phyloP scores from a whole-genome alignment of 805 yeast genomes.

The Yamadazyma akitaensis region DNA sequence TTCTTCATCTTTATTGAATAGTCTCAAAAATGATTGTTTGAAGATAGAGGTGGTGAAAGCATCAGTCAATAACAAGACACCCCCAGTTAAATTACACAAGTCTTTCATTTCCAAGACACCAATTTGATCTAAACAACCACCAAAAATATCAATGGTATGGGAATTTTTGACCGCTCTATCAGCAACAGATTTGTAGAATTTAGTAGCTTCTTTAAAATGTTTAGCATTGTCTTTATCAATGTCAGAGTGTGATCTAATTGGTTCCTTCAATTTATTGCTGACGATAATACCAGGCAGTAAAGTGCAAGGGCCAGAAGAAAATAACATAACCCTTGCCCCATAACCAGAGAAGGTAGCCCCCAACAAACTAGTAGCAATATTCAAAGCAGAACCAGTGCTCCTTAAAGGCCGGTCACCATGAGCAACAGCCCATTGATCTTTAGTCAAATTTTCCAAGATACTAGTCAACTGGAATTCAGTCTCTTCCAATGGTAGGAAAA shows the following conservation, averaged over 20 bases:
- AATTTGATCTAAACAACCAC: slow-evolving; percentile 67
- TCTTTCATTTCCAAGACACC: slow-evolving; percentile 67
- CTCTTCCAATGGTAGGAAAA: slow-evolving; percentile 45
- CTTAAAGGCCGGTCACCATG: slow-evolving; percentile 53
- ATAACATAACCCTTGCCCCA: slow-evolving; percentile 73
- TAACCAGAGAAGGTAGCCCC: slow-evolving; percentile 41
- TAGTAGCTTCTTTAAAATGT: slow-evolving; percentile 36
- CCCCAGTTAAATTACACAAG: slow-evolving; percentile 57
- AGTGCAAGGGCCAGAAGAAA: slow-evolving; percentile 77
- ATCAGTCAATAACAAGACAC: slow-evolving; percentile 59
- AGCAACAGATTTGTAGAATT: slow-evolving; percentile 51
- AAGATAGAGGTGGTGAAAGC: slow-evolving; percentile 65
- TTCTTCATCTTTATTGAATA: slow-evolving; percentile 36
- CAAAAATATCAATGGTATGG: slow-evolving; percentile 53
- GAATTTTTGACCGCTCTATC: slow-evolving; percentile 47
- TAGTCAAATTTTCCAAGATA: slow-evolving; percentile 51
- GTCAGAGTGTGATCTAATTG: slow-evolving; percentile 66
- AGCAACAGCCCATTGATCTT: slow-evolving; percentile 77
- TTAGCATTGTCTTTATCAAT: slow-evolving; percentile 40
- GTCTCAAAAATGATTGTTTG: slow-evolving; percentile 58
- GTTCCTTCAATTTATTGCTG: slow-evolving; percentile 52
- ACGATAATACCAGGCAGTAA: slow-evolving; percentile 64
- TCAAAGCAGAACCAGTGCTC: slow-evolving; percentile 59
- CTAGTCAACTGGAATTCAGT: slow-evolving; percentile 50
- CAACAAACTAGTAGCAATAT: slow-evolving; percentile 39